Base-by-base conservation (phyloP, 2,329 filamentous ascomycete genomes). In the Graphiopsis chlorocephala region DNA sequence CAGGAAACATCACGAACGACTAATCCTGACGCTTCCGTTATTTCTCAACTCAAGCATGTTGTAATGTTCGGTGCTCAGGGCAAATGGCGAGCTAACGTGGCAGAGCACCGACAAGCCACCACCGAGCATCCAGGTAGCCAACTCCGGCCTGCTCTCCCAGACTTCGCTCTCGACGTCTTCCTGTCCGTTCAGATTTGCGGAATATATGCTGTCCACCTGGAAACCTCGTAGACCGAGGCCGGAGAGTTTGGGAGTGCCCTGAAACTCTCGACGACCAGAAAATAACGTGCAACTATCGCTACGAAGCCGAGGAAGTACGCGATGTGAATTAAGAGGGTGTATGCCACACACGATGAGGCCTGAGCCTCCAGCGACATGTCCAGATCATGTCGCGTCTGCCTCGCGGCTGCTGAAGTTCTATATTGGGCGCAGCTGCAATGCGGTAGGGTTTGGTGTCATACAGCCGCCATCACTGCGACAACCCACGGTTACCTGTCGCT, bases 221-320 rank as follows among this genome's bases (percentile, higher is more conserved):
- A 67, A 8, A 64, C 45, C 2, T 50, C 33, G 6, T 65, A 67
- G 12, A 60, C 56, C 4, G 63, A 66, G 7, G 55, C n/a, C 4
- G 68, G 66, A 8, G 65, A 63, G 60, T 70, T 56, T 8, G 65
- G 55, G 3, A 69, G 33, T n/a, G 53, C 61, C 5, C 65, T 45
- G 26, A 69, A 68, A 50, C 66, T 64, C 29, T 70, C 68, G 4
- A 68, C 38, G 28, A 69, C 65, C 0, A 70, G 42, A 25, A 66
- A 70, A 15, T 47, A 47, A n/a, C 68, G 59, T 8, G 60, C 20
- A 17, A 53, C 8, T 10, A 28, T 45, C 2, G 38, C 38, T 15
- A 26, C 53, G 7, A 38, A 12, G 20, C 4, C 17, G 10, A 35
- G 17, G 2, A 25, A 5, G 3, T 23, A 23, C 31, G 3, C 4